Evolutionary conservation across 2,329 filamentous ascomycete genomes (phyloP).

Genomic region (Sclerotinia glacialis): DNA sequence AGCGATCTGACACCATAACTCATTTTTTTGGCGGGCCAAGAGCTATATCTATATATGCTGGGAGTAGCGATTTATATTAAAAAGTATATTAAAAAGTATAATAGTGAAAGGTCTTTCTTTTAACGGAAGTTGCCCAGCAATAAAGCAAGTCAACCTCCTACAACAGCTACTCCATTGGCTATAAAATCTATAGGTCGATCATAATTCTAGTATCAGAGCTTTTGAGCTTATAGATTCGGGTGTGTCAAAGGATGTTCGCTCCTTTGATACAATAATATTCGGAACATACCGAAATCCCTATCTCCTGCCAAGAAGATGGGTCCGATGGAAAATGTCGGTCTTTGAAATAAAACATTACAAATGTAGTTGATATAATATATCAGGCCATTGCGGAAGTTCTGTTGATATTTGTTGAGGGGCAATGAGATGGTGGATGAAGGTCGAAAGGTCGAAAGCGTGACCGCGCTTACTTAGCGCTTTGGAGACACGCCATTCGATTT

Average conservation of each 20-base stretch:
- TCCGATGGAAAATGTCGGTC: not conserved
- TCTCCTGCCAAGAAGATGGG: not conserved
- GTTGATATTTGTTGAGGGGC: not conserved
- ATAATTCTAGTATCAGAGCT: not conserved
- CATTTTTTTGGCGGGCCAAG: not conserved
- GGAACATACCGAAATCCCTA: not conserved
- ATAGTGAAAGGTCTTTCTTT: not conserved
- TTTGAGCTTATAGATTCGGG: not conserved
- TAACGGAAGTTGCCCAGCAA: slow-evolving; percentile 4
- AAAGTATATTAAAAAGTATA: not conserved
- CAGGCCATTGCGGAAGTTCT: not conserved
- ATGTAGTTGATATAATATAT: too few relatives aligned
- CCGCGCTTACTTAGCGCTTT: not conserved
- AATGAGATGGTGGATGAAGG: not conserved
- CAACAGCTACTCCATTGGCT: not conserved
- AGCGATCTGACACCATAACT: not conserved
- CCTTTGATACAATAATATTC: not conserved
- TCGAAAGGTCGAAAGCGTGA: too few relatives aligned
- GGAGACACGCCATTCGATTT: not conserved
- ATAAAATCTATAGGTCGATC: not conserved
- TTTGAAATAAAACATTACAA: not conserved
- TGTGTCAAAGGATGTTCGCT: not conserved
- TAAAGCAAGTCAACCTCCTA: not conserved
- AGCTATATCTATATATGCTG: not conserved
- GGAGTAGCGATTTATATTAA: not conserved